Base-by-base conservation (phyloP, 1,284 basidiomycete genomes). In the Schizophyllum commune region DNA sequence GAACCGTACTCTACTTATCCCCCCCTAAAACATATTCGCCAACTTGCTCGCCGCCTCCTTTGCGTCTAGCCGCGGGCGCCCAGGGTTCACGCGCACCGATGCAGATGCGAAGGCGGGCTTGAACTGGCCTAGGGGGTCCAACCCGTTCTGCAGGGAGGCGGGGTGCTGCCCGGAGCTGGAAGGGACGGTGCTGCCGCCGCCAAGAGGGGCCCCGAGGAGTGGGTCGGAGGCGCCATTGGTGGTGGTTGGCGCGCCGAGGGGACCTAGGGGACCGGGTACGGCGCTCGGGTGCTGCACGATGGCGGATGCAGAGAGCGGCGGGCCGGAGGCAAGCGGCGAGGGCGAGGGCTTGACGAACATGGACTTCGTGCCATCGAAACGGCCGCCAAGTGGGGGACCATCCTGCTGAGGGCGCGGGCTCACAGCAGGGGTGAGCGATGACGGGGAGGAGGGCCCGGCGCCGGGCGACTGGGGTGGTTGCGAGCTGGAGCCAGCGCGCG, bases 21-120 rank as follows among this genome's bases (percentile, higher is more conserved):
- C 8, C 13, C 17, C 39, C 39, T 47, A 92, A 69, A 92, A 89
- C 86, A 92, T 90, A 69, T 92, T 92, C 7, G 90, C 91, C 60
- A 93, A 79, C 71, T 92, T 92, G 71, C 89, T 91, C 21, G 91
- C 91, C n/a, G 91, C 91, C 71, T 92, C 86, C 66, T 84, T 79
- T 6, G 91, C 85, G 72, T 93, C 91, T 67, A 93, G 70, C 66
- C 86, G 79, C 55, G 85, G 82, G 64, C 89, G 75, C 51, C 81
- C 83, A 9, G 89, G 85, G 64, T 83, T 82, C 53, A 87, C 77
- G 19, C 86, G 83, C 70, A 92, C 73, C 20, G 88, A 89, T 57
- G 78, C 79, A 3, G 87, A 78, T 85, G 91, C 85, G 64, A 79
- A 78, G 54, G 78, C 74, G 13, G 86, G 79, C 63, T 75, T 76